A percentile compares a stretch with the other conserved stretches of the same genome.
phyloP scores from a whole-genome alignment of 2,329 filamentous ascomycete species.

The Colletotrichum musae region DNA sequence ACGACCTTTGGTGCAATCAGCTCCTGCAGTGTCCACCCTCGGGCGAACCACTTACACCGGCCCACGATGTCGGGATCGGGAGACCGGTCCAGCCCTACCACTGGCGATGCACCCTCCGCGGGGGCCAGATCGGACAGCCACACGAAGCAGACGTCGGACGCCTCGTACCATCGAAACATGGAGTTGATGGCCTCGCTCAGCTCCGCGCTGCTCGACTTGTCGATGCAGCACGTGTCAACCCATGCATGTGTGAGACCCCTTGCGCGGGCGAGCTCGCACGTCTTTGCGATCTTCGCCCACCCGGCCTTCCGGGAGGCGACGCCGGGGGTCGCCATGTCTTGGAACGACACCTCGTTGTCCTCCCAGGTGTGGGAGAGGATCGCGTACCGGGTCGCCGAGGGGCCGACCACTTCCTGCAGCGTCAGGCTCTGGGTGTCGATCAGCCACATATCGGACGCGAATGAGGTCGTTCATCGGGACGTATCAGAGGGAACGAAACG shows the following conservation, averaged over 20 bases:
- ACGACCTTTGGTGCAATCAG: neutral
- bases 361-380: constrained; percentile 48
- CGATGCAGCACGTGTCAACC: constrained; percentile 47
- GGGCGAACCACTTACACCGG: constrained; percentile 2
- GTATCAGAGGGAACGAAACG: neutral
- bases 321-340: constrained; percentile 21
- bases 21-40: constrained; percentile 9
- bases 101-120: too few species aligned
- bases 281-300: constrained; percentile 29
- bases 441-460: neutral
- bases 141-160: constrained; percentile 40
- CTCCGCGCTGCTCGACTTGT: constrained; percentile 44
- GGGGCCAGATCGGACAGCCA: constrained; percentile 26
- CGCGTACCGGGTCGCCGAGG: constrained; percentile 36
- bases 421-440: constrained; percentile 1
- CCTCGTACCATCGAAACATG: constrained; percentile 43
- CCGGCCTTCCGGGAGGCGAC: constrained; percentile 14
- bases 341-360: constrained; percentile 43
- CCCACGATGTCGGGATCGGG: neutral
- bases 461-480: neutral
- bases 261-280: constrained; percentile 16
- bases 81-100: neutral
- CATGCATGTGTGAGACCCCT: constrained; percentile 38
- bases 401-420: neutral
- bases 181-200: neutral